phyloP scores from a whole-genome alignment of 2,329 filamentous ascomycete species.

The Ophiocordyceps camponoti-saundersi region DNA sequence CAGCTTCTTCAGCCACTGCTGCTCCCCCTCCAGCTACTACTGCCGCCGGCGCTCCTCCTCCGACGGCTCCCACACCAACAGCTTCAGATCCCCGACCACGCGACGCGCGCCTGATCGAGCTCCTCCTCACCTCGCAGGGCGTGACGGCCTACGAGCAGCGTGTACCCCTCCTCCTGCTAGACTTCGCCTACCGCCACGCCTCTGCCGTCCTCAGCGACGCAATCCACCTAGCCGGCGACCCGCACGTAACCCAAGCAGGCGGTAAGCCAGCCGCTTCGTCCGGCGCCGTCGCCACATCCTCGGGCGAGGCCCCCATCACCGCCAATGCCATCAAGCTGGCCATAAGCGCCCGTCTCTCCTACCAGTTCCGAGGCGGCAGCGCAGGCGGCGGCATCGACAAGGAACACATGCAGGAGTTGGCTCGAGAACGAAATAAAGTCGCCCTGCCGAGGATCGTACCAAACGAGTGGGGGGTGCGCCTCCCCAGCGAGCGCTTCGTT shows the following conservation, averaged over 20 bases:
- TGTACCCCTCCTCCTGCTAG: slow-evolving; percentile 66
- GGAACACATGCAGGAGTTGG: slow-evolving; percentile 63
- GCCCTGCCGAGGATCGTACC: slow-evolving; percentile 44
- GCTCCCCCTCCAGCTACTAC: slow-evolving; percentile 10
- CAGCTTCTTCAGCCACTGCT: slow-evolving; percentile 8
- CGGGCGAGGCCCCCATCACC: slow-evolving; percentile 39
- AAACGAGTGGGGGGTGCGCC: slow-evolving; percentile 49
- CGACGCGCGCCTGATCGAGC: slow-evolving; percentile 64
- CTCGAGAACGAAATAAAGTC: slow-evolving; percentile 50
- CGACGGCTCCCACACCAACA: slow-evolving; percentile 15
- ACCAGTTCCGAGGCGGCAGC: slow-evolving; percentile 46
- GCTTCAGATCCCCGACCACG: slow-evolving; percentile 44
- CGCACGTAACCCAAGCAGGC: slow-evolving; percentile 43
- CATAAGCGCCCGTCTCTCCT: slow-evolving; percentile 49
- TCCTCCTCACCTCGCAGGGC: slow-evolving; percentile 62
- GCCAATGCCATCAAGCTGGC: slow-evolving; percentile 56
- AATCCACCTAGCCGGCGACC: slow-evolving; percentile 50
- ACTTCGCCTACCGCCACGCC: slow-evolving; percentile 75
- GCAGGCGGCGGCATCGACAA: slow-evolving; percentile 43
- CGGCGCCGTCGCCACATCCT: slow-evolving; percentile 29
- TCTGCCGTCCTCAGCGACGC: slow-evolving; percentile 55
- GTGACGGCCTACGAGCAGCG: slow-evolving; percentile 68
- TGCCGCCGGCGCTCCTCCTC: slow-evolving; percentile 7
- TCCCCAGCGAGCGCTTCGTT: slow-evolving; percentile 53
- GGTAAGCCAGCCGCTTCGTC: slow-evolving; percentile 29